These are phyloP conservation scores for Globisporangium nodosum DNA, from an alignment of 352 stramenopile species.

Conservation along the genomic window DNA sequence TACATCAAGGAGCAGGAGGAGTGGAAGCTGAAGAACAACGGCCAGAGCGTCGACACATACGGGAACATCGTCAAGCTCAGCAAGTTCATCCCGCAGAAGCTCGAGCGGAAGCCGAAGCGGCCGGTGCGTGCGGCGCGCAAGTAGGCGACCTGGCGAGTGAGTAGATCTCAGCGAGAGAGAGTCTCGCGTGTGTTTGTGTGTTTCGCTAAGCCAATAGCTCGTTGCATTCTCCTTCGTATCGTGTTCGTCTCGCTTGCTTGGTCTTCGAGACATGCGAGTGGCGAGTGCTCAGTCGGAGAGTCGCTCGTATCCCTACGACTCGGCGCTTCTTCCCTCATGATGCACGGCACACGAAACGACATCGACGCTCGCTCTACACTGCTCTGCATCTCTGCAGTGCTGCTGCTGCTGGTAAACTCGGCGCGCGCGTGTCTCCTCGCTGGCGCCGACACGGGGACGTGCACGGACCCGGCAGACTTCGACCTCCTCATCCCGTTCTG, in stretches of 20 bases:
- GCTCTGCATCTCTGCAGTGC: not conserved
- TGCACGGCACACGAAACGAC: not conserved
- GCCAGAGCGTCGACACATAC: slow-evolving; percentile 23
- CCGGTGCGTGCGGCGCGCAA: slow-evolving; percentile 5
- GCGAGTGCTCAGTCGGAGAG: not conserved
- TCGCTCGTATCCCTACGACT: not conserved
- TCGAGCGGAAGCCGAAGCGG: slow-evolving; percentile 6
- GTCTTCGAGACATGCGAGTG: no score
- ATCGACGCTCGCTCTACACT: not conserved
- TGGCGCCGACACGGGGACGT: slow-evolving; percentile 58
- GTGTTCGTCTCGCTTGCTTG: no score
- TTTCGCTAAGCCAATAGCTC: not conserved
- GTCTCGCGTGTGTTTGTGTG: not conserved
- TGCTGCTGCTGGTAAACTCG: slow-evolving; percentile 1
- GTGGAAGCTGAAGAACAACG: slow-evolving; percentile 23
- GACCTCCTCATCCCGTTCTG: slow-evolving; percentile 70
- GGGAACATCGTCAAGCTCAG: not conserved
- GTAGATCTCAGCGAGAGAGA: not conserved
- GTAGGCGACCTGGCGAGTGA: not conserved
- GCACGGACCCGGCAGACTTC: slow-evolving; percentile 54
- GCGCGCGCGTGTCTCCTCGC: slow-evolving; percentile 28
- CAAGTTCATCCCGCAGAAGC: slow-evolving; percentile 9
- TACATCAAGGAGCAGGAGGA: slow-evolving; percentile 22
- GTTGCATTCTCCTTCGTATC: no score
- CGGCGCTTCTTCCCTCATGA: not conserved